Base-by-base conservation (phyloP, 2,329 filamentous ascomycete genomes). In the Biscogniauxia sp. region DNA sequence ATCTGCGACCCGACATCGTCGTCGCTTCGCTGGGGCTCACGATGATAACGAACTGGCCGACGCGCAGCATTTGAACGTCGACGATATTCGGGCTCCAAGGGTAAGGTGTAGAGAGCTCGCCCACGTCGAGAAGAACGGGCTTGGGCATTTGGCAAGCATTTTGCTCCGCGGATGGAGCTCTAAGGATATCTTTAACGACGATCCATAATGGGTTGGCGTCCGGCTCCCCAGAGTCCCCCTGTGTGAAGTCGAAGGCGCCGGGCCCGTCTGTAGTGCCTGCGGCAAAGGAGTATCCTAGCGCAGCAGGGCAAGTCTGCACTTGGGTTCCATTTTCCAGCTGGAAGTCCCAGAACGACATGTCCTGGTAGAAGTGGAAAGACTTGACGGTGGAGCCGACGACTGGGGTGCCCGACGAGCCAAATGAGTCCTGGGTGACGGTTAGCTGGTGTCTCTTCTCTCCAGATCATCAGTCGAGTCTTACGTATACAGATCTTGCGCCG, bases 201-300 rank as follows among this genome's bases (percentile, higher is more conserved):
- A 83, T 82, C 93, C 93, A 97, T 17, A 97, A 75, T 0, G 91
- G 91, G 65, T 90, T 93, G 20, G 80, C 77, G 61, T 88, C 84
- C 0, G 92, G 89, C 4, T 82, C 78, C 25, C 88, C 88, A 0
- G 88, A 88, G 69, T 91, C 86, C 65, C 88, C 91, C 74, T 97
- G 93, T 17, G 90, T 93, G 72, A 97, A 96, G 77, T 97, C 93
- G 69, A 96, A 95, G 0, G 86, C 86, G 1, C 93, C 93, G 0
- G 93, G 93, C 0, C 93, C 91, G 69, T 97, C 93, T 0, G 91
- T 91, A 0, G 93, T 97, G 20, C 93, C 93, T 3, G 90, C 93
- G 0, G 93, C 93, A 71, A 97, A 97, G 0, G 90, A 92, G 72
- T 94, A 94, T 2, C 93, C 93, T 58, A 97, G 79, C 0, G 92